These are phyloP conservation scores for Lepidium sativum DNA, from an alignment of 345 rosid species.

Conservation along the genomic window DNA sequence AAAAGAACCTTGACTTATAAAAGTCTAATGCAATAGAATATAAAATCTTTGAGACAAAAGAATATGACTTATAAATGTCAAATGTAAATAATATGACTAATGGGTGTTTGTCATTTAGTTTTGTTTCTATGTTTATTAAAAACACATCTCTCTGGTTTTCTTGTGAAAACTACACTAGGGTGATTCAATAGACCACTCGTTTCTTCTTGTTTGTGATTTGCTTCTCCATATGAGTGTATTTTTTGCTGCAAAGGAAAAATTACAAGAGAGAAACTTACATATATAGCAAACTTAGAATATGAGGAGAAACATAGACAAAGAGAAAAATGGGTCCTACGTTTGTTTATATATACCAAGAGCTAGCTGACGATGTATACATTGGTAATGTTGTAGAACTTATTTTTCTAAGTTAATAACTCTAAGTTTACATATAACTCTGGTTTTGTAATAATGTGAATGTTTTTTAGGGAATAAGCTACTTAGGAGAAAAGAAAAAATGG, in stretches of 20 bases:
- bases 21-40: too few relatives aligned
- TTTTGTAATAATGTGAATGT: background rate
- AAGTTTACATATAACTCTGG: background rate
- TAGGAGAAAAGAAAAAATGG: constrained; percentile 56
- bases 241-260: constrained; percentile 14
- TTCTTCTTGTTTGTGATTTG: constrained; percentile 23
- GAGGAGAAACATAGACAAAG: constrained; percentile 7
- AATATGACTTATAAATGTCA: too few relatives aligned
- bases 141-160: too few relatives aligned
- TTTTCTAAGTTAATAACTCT: background rate
- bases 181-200: constrained; percentile 28
- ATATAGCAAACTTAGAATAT: constrained; percentile 9
- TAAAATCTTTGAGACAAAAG: too few relatives aligned
- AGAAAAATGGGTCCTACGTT: constrained; percentile 13
- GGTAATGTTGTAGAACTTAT: background rate
- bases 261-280: constrained; percentile 16
- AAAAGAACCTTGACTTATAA: too few relatives aligned
- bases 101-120: too few relatives aligned
- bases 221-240: constrained; percentile 23
- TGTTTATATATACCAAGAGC: constrained; percentile 6
- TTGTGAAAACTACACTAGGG: constrained; percentile 17
- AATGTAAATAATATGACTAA: too few relatives aligned
- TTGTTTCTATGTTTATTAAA: background rate
- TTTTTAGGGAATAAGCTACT: constrained; percentile 41
- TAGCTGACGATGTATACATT: background rate